Percentiles rank a stretch among this genome's conserved stretches.
Evolutionary conservation across 2,329 filamentous ascomycete genomes (phyloP).

Genomic region (Stachybotrys elegans): DNA sequence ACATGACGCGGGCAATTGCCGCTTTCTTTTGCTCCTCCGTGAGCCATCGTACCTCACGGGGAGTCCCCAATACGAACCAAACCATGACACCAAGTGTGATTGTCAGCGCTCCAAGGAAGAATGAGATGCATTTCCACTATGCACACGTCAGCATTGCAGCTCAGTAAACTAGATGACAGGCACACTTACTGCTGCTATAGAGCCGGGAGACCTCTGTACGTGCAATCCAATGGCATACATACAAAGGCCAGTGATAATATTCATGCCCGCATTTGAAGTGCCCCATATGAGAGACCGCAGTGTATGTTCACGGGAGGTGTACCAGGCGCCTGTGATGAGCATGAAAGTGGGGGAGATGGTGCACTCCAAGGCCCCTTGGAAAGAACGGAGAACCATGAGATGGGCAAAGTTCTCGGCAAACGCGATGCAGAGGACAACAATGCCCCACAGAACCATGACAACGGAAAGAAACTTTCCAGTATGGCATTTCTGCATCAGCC

Average conservation of each 20-base stretch:
- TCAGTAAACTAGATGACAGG: too few relatives aligned
- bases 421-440: constrained; percentile 22
- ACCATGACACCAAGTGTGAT: constrained; percentile 15
- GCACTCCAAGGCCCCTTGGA: constrained; percentile 24
- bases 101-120: constrained; percentile 22
- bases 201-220: constrained; percentile 15
- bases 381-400: constrained; percentile 20
- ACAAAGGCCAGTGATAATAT: constrained; percentile 22
- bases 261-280: constrained; percentile 25
- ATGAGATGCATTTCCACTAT: constrained; percentile 21
- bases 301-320: constrained; percentile 23
- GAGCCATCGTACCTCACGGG: constrained; percentile 23
- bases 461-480: constrained; percentile 26
- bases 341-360: constrained; percentile 24
- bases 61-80: constrained; percentile 24
- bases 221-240: constrained; percentile 18
- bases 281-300: constrained; percentile 25
- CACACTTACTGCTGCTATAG: constrained; percentile 13
- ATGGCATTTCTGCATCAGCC: constrained; percentile 27
- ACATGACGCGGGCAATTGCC: constrained; percentile 20
- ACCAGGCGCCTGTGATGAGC: constrained; percentile 26
- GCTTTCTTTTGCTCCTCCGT: constrained; percentile 22
- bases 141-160: neutral
- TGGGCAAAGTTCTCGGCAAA: constrained; percentile 22
- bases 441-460: constrained; percentile 27